Base-by-base conservation (phyloP, 306 rosid species). In the Prunus mume region DNA sequence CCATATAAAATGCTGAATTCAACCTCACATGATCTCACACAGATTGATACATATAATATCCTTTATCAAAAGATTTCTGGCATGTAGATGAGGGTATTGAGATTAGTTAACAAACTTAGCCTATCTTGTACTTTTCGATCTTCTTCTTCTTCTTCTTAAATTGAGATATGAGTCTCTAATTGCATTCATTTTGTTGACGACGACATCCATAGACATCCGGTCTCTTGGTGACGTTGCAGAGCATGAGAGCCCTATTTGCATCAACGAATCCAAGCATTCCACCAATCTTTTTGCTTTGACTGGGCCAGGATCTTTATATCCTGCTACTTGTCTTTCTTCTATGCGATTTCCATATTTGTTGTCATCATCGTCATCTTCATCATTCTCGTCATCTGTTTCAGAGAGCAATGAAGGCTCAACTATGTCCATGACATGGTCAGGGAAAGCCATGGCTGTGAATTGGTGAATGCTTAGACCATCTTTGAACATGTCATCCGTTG, bases 231-330 rank as follows among this genome's bases (percentile, higher is more conserved):
- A 43, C 78, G 49, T 75, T 66, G 76, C 60, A 32, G 87, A 78
- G 80, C 88, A 89, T 8, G 83, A 79, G 10, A 86, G 45, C 22
- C 90, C 93, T 34, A 85, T 77, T 67, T 74, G 73, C 77, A 83
- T 62, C 76, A 89, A 2, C 5, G 81, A 79, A 9, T 72, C 58
- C 70, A 82, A 32, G 72, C 85, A 76, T 6, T 84, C 83, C 19
- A 80, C 82, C 65, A 78, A 49, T n/a, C 12, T 67, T 14, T 52
- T n/a, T 58, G 22, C 41, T 18, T 25, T 7, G 50, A 3, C 34
- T 74, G 32, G 74, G 30, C 6, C 15, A 8, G 24, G 57, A 55
- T 83, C 56, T 1, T 20, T 20, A 58, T 25, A 68, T 27, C 19
- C 13, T 52, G n/a, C 71, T 22, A 56, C n/a, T 10, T 74, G 62